Base-by-base conservation (phyloP, 2,329 filamentous ascomycete genomes). In the Cladosporium sp. region DNA sequence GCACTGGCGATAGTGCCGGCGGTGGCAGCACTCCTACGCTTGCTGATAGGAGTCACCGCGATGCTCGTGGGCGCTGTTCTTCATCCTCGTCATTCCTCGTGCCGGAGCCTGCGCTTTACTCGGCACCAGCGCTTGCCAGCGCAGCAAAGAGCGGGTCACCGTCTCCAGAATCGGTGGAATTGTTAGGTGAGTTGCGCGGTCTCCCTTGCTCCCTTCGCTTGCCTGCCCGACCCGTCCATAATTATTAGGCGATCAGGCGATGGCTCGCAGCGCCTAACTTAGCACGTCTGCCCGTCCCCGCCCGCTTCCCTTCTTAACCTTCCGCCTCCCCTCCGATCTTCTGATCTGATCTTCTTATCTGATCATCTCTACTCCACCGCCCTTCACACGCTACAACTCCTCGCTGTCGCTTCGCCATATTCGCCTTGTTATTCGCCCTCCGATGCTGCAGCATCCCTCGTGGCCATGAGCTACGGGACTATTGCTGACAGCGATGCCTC, bases 381-480 rank as follows among this genome's bases (percentile, higher is more conserved):
- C 19, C 47, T 15, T 47, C 5, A 28, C 47, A 50, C 47, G 25
- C 47, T 50, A 37, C 47, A 50, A 34, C 30, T 34, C 43, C 25
- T n/a, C 22, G 25, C 43, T 20, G 15, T 47, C 47, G 47, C 47
- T 37, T 6, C n/a, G 22, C 22, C 15, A 38, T 5, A n/a, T 39
- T 36, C 14, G 15, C 17, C 9, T 15, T 36, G 19, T 34, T 28
- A 37, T 37, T 9, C 47, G 49, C 49, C 30, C 36, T 51, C 22
- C 36, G 42, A 56, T 56, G 54, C 54, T 37, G 30, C 42, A 49
- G 34, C 42, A 36, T 28, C 19, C 39, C 42, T 56, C 38, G 56
- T 59, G 49, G 56, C 56, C 47, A 59, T 59, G 56, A 59, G 56
- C 45, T 59, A 59, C 56, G 56, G 56, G 34, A 59, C 56, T 28